phyloP scores from a whole-genome alignment of 306 rosid species.

The Senna siamea region DNA sequence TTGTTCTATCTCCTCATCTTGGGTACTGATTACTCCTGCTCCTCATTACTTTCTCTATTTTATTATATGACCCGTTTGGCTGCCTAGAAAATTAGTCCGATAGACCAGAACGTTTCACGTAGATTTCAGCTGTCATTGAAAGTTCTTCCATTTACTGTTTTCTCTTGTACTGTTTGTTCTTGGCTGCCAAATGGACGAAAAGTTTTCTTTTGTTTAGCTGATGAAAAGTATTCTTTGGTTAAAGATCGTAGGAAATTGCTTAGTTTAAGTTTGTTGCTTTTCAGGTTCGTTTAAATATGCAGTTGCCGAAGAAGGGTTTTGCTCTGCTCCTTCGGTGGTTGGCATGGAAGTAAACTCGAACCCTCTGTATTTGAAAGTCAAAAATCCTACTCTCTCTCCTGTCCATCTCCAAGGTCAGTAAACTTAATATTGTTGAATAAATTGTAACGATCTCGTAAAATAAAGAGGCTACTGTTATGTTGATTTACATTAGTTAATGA shows the following conservation, averaged over 20 bases:
- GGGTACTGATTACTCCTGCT: slow-evolving; percentile 31
- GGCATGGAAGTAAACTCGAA: slow-evolving; percentile 45
- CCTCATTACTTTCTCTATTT: not conserved
- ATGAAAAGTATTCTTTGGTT: slow-evolving; percentile 12
- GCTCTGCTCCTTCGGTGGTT: slow-evolving; percentile 68
- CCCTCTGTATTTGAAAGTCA: slow-evolving; percentile 67
- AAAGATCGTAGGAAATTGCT: slow-evolving; percentile 16
- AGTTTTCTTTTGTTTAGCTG: not conserved
- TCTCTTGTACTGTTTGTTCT: not conserved
- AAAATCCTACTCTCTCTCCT: slow-evolving; percentile 79
- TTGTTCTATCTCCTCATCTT: slow-evolving; percentile 39
- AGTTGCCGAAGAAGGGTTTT: slow-evolving; percentile 61
- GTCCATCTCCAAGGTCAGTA: slow-evolving; percentile 72
- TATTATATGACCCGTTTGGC: slow-evolving; percentile 9
- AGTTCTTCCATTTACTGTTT: not conserved
- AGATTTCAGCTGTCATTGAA: not conserved
- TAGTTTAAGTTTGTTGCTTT: slow-evolving; percentile 24
- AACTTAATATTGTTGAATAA: not conserved
- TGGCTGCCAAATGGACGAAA: slow-evolving; percentile 22
- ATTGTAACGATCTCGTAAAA: not conserved
- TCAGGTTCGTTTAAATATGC: slow-evolving; percentile 62
- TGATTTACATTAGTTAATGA: slow-evolving; percentile 23
- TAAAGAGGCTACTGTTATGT: not conserved
- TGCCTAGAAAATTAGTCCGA: slow-evolving; percentile 1
- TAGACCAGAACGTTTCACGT: not conserved